These are phyloP conservation scores for Plantago major DNA, from an alignment of 257 asterid species.

Conservation along the genomic window DNA sequence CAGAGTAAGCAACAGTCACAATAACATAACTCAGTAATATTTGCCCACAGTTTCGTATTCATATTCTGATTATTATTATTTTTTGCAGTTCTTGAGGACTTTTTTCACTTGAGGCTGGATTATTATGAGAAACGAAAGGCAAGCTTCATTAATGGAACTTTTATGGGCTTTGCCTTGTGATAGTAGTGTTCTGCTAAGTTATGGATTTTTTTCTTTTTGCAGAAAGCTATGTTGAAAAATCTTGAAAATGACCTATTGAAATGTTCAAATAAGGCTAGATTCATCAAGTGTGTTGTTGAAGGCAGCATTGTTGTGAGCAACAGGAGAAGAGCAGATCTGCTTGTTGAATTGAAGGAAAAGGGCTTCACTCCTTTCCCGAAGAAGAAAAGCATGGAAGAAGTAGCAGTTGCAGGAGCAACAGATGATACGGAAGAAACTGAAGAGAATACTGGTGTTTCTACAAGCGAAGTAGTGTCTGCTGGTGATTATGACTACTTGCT, in stretches of 20 bases:
- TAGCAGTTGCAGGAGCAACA: conserved; percentile 56
- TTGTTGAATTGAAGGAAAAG: conserved; percentile 70
- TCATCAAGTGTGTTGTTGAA: conserved; percentile 74
- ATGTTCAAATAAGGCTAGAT: conserved; percentile 77
- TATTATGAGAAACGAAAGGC: conserved; percentile 80
- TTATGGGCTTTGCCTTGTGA: background rate
- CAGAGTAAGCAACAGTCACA: conserved; percentile 52
- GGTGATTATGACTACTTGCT: conserved; percentile 91
- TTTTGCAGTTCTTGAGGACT: conserved; percentile 87
- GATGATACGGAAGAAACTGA: conserved; percentile 69
- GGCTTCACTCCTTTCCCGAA: conserved; percentile 89
- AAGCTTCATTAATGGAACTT: conserved; percentile 19
- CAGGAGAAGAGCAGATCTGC: conserved; percentile 76
- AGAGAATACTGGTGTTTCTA: conserved; percentile 36
- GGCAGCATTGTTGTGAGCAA: conserved; percentile 83
- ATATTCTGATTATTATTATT: background rate
- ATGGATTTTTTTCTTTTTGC: conserved; percentile 24
- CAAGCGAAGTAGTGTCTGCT: conserved; percentile 45
- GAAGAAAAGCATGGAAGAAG: conserved; percentile 44
- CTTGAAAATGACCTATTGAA: conserved; percentile 68
- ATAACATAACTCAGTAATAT: background rate
- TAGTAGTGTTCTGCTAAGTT: background rate
- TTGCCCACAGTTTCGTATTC: background rate
- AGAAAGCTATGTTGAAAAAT: conserved; percentile 63
- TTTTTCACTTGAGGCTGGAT: conserved; percentile 69